phyloP scores from a whole-genome alignment of 2,329 filamentous ascomycete species.

The Venturia nashicola region DNA sequence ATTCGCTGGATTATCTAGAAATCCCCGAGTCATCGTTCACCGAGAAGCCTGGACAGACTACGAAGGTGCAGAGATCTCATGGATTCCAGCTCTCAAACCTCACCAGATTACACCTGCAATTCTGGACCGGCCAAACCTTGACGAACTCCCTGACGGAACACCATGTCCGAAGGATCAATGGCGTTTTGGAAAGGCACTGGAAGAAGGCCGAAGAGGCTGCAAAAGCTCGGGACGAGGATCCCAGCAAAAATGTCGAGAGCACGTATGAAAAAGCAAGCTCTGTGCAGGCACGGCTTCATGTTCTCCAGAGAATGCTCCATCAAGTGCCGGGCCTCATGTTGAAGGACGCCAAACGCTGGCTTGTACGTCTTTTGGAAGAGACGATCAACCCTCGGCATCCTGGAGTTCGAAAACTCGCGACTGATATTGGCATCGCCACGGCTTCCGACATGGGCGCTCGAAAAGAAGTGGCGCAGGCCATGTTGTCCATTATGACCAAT shows the following conservation, averaged over 20 bases:
- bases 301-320: background rate
- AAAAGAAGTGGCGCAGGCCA: background rate
- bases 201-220: background rate
- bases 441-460: background rate
- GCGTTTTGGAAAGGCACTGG: background rate
- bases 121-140: background rate
- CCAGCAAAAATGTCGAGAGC: background rate
- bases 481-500: background rate
- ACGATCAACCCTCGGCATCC: background rate
- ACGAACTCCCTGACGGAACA: background rate
- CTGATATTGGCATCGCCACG: background rate
- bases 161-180: background rate
- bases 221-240: background rate
- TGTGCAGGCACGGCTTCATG: background rate
- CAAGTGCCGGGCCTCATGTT: background rate
- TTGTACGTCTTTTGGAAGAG: background rate
- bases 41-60: background rate
- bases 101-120: background rate
- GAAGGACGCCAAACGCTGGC: background rate
- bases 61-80: background rate
- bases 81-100: background rate
- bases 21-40: background rate
- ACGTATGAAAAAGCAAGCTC: background rate
- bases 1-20: background rate
- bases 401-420: background rate